Conservation (phyloP, 139 green algal species). For the Picochlorum sp. region DNA sequence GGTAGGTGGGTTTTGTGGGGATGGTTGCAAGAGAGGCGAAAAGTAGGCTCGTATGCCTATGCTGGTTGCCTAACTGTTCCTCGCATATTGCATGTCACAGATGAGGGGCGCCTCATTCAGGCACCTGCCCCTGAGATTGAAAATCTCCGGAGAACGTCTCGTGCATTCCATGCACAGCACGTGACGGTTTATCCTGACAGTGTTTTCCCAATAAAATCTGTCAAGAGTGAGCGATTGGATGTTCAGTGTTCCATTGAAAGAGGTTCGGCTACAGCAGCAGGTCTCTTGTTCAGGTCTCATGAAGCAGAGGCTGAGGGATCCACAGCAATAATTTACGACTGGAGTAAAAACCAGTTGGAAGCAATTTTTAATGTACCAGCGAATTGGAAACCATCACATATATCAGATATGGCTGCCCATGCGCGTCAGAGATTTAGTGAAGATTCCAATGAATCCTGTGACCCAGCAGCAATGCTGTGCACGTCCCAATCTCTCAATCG, state of each 20-base stretch:
- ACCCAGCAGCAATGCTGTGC: neutral
- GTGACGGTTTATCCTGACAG: constrained; percentile 7
- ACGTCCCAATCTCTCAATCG: neutral
- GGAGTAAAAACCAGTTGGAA: constrained; percentile 38
- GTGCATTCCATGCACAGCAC: constrained; percentile 4
- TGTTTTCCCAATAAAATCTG: constrained; percentile 2
- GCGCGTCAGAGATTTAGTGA: neutral
- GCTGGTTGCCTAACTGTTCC: constrained; percentile 73
- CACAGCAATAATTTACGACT: constrained; percentile 69
- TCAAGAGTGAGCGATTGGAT: constrained; percentile 11
- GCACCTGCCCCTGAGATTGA: constrained; percentile 34
- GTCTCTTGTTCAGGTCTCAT: constrained; percentile 57
- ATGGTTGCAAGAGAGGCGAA: constrained; percentile 76
- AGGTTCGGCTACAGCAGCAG: constrained; percentile 16
- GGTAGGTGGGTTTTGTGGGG: constrained; percentile 70
- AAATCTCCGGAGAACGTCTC: constrained; percentile 17
- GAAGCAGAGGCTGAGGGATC: constrained; percentile 50
- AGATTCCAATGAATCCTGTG: neutral
- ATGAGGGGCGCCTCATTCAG: constrained; percentile 34
- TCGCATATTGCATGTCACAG: constrained; percentile 45
- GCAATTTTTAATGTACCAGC: constrained; percentile 34
- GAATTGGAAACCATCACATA: constrained; percentile 11
- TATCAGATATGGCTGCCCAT: neutral
- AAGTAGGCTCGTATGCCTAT: constrained; percentile 59
- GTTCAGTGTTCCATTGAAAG: constrained; percentile 19